A percentile compares a stretch with the other conserved stretches of the same genome.
Evolutionary conservation across 2,329 filamentous ascomycete genomes (phyloP).

Genomic region (Diplodia scrobiculata): DNA sequence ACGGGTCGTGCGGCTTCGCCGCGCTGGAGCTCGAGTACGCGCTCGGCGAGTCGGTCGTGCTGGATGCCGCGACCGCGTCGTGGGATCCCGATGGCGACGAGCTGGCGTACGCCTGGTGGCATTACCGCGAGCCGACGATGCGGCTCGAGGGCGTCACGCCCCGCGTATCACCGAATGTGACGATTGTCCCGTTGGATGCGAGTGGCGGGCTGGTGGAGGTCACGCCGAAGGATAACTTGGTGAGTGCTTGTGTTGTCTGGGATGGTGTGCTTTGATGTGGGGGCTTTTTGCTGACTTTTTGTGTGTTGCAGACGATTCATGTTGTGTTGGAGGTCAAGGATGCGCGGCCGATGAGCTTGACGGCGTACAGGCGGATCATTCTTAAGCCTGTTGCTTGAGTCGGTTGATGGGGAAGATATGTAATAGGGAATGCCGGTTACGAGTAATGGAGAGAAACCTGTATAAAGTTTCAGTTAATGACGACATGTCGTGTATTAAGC

Average conservation of each 20-base stretch:
- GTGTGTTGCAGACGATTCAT: slow-evolving; percentile 29
- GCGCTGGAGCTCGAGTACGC: slow-evolving; percentile 27
- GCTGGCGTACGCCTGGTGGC: slow-evolving; percentile 33
- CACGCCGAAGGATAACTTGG: slow-evolving; percentile 26
- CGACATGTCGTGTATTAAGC: too few species aligned
- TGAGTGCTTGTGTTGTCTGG: slow-evolving; percentile 8
- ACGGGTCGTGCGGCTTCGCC: slow-evolving; percentile 29
- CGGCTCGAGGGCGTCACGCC: slow-evolving; percentile 17
- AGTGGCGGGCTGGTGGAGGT: slow-evolving; percentile 18
- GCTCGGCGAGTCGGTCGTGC: slow-evolving; percentile 28
- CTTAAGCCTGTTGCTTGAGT: slow-evolving; percentile 23
- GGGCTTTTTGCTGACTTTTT: neutral
- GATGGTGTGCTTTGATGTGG: neutral
- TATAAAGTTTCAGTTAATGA: too few species aligned
- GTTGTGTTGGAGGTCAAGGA: slow-evolving; percentile 29
- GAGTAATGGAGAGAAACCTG: too few species aligned
- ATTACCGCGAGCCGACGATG: slow-evolving; percentile 30
- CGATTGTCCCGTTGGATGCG: slow-evolving; percentile 8
- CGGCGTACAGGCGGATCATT: slow-evolving; percentile 29
- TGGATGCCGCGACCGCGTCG: slow-evolving; percentile 31
- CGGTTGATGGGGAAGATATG: neutral
- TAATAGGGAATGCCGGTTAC: too few species aligned
- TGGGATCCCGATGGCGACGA: slow-evolving; percentile 33
- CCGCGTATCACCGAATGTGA: slow-evolving; percentile 22
- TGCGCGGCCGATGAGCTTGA: slow-evolving; percentile 28